phyloP scores from a whole-genome alignment of 129 eudicot species.

The Centella asiatica region DNA sequence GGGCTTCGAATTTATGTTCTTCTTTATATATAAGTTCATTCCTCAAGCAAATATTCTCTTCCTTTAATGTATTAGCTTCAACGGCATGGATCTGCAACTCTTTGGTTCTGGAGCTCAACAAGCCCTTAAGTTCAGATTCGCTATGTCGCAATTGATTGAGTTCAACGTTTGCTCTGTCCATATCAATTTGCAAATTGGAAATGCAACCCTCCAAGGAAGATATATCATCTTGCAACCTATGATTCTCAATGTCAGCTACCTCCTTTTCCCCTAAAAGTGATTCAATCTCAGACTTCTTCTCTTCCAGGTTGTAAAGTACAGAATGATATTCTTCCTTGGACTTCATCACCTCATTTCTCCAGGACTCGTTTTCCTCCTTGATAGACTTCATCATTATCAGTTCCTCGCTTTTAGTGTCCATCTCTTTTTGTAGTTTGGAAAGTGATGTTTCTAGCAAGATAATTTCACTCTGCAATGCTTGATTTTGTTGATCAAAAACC shows the following conservation, averaged over 20 bases:
- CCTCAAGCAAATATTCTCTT: slow-evolving; percentile 28
- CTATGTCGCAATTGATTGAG: slow-evolving; percentile 16
- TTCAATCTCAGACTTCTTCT: slow-evolving; percentile 33
- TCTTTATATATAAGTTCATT: slow-evolving; percentile 21
- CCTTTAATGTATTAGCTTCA: slow-evolving; percentile 16
- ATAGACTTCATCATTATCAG: slow-evolving; percentile 30
- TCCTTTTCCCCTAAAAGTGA: slow-evolving; percentile 4
- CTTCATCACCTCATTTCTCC: slow-evolving; percentile 14
- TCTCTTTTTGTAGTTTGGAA: slow-evolving; percentile 22
- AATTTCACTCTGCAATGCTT: slow-evolving; percentile 16
- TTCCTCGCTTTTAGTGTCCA: slow-evolving; percentile 32
- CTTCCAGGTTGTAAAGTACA: slow-evolving; percentile 32
- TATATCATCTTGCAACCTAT: slow-evolving; percentile 21
- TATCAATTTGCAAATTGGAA: slow-evolving; percentile 18
- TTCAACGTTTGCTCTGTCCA: slow-evolving; percentile 14
- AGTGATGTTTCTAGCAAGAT: slow-evolving; percentile 30
- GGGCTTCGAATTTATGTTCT: slow-evolving; percentile 18
- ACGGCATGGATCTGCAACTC: slow-evolving; percentile 29
- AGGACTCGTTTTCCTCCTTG: slow-evolving; percentile 30
- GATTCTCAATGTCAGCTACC: slow-evolving; percentile 10
- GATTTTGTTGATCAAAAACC: slow-evolving; percentile 26
- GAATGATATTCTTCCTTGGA: slow-evolving; percentile 21
- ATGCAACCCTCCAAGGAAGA: slow-evolving; percentile 12
- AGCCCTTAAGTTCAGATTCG: slow-evolving; percentile 22
- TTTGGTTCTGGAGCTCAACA: slow-evolving; percentile 14